Evolutionary conservation across 2,329 filamentous ascomycete species (phyloP).

Genomic region (Acrodontium crateriforme): DNA sequence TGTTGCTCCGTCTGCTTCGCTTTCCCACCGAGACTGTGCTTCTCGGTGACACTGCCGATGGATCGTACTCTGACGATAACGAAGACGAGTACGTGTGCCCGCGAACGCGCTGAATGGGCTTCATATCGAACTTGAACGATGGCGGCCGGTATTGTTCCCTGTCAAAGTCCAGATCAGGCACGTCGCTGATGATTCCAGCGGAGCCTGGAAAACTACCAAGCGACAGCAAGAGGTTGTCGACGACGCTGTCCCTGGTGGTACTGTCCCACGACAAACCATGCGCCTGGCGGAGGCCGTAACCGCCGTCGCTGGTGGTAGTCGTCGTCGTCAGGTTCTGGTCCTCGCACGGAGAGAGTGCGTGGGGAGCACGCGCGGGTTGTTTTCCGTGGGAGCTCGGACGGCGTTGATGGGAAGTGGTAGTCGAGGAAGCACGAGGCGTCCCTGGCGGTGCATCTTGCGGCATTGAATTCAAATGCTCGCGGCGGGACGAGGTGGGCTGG

Average conservation of each 20-base stretch:
- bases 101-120: slow-evolving; percentile 31
- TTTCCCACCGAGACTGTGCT: slow-evolving; percentile 12
- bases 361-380: slow-evolving; percentile 5
- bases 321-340: neutral
- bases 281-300: no score
- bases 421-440: slow-evolving; percentile 4
- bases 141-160: slow-evolving; percentile 17
- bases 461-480: no score
- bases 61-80: slow-evolving; percentile 42
- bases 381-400: slow-evolving; percentile 7
- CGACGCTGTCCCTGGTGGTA: slow-evolving; percentile 75
- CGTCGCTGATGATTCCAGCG: slow-evolving; percentile 21
- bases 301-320: slow-evolving; percentile 1
- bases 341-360: neutral
- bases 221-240: slow-evolving; percentile 89
- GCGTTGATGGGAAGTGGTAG: slow-evolving; percentile 1
- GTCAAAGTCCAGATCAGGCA: slow-evolving; percentile 18
- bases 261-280: slow-evolving; percentile 77
- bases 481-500: no score
- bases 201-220: slow-evolving; percentile 60
- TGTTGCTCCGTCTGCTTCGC: slow-evolving; percentile 58
- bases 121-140: slow-evolving; percentile 11
- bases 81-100: slow-evolving; percentile 49
- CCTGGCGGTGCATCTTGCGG: no score
- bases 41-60: slow-evolving; percentile 21